Conservation (phyloP, 306 rosid species). For the Acacia confusa region DNA sequence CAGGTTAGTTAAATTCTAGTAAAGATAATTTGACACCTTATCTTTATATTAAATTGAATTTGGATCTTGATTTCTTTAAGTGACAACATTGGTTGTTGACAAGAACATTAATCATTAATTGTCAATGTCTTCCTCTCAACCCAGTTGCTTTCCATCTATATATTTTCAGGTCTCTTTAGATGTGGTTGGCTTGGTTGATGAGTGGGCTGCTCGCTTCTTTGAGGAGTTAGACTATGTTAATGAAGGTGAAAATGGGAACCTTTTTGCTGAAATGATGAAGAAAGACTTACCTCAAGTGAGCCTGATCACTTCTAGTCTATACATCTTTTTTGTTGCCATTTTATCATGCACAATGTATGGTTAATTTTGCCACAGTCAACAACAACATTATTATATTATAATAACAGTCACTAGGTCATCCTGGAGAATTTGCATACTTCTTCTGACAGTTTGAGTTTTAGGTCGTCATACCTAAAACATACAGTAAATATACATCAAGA, state of each 20-base stretch:
- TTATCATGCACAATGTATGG: conserved; percentile 12
- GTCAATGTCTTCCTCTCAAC: conserved; percentile 21
- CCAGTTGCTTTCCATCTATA: conserved; percentile 23
- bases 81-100: conserved; percentile 8
- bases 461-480: conserved; percentile 95
- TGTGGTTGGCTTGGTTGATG: conserved; percentile 98
- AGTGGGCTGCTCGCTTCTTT: conserved; percentile 98
- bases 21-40: conserved; percentile 23
- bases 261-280: conserved; percentile 94
- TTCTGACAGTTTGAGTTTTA: conserved; percentile 46
- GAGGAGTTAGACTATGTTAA: conserved; percentile 93
- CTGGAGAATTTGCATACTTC: conserved; percentile 26
- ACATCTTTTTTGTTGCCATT: conserved; percentile 2
- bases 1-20: conserved; percentile 59
- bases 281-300: conserved; percentile 96
- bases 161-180: conserved; percentile 76
- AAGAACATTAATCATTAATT: conserved; percentile 17
- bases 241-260: conserved; percentile 93
- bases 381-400: background rate
- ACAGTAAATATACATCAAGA: conserved; percentile 82
- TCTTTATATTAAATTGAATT: conserved; percentile 10
- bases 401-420: conserved; percentile 4
- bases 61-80: conserved; percentile 17
- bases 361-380: background rate
- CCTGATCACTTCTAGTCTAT: conserved; percentile 18